Evolutionary conservation across 169 alveolate genomes (phyloP), one percentile per base, ranked within the genome.

Genomic region (Plasmodium chabaudi): DNA sequence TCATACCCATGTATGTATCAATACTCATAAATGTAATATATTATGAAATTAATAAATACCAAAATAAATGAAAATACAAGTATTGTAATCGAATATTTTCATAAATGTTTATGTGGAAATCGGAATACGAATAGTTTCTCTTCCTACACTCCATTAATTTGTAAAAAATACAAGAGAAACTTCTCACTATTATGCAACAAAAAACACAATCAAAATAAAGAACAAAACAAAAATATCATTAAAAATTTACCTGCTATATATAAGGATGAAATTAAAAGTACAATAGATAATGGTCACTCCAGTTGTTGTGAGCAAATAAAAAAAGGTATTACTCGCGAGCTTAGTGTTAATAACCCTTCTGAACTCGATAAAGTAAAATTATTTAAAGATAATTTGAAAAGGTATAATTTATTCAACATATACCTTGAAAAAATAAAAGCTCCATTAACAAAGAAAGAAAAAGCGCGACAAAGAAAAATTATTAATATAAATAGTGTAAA

Each of bases 381-480:
- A 60, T 51, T 79, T 44, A 79, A 21, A 51, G 89, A 64, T 53
- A 79, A 70, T 21, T 69, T 86, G 44, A 86, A 86, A 47, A 56
- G 71, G n/a, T 86, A 86, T 34, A 86, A 86, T 61, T 70, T 86
- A 21, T 86, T 86, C 51, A 86, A 86, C 55, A 53, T 86, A 21
- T 86, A 86, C 39, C 74, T 86, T 55, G 91, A 86, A 19, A 86
- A 86, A 86, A 86, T 86, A 56, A 67, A 21, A 53, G 68, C 65
- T 56, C 47, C 71, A 57, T 7, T 47, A 4, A 12, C 23, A 61
- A 25, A 70, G 21, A 34, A 34, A 34, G 42, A 34, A 34, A 4
- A 34, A 34, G 42, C 7, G 3, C 44, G 25, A 56, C 69, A 69
- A 86, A 57, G 44, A 51, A 69, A 86, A 57, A 86, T 86, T 15